Conservation (phyloP, 2,329 filamentous ascomycete genomes). For the Alternaria solani region DNA sequence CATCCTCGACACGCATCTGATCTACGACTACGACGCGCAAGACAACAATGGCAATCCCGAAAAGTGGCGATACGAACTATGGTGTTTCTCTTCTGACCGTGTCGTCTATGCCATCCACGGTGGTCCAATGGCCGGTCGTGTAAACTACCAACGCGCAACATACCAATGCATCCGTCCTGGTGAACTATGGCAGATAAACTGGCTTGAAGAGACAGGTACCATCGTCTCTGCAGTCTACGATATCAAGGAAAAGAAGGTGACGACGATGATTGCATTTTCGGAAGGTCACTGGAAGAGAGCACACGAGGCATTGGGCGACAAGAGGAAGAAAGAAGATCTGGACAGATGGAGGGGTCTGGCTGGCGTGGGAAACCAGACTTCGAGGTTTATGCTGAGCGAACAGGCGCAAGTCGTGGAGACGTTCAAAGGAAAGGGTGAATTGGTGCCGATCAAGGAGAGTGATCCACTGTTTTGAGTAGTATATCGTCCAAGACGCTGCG, state of each 20-base stretch:
- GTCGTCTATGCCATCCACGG: slow-evolving; percentile 68
- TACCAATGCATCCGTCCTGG: slow-evolving; percentile 67
- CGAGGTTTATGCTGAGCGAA: slow-evolving; percentile 62
- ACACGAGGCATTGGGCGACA: slow-evolving; percentile 63
- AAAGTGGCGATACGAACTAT: slow-evolving; percentile 69
- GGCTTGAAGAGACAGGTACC: slow-evolving; percentile 68
- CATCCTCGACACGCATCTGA: slow-evolving; percentile 62
- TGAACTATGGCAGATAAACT: slow-evolving; percentile 68
- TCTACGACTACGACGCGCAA: slow-evolving; percentile 65
- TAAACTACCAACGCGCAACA: slow-evolving; percentile 62
- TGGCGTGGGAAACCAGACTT: slow-evolving; percentile 59
- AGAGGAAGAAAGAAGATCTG: slow-evolving; percentile 61
- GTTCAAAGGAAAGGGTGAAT: slow-evolving; percentile 59
- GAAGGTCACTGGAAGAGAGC: slow-evolving; percentile 64
- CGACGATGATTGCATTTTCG: slow-evolving; percentile 63
- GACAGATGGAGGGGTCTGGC: slow-evolving; percentile 61
- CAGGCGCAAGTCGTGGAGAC: slow-evolving; percentile 62
- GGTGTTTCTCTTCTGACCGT: slow-evolving; percentile 64
- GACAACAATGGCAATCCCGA: slow-evolving; percentile 60
- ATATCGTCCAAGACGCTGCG: not conserved
- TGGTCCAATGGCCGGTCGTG: slow-evolving; percentile 61
- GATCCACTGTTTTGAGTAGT: slow-evolving; percentile 28
- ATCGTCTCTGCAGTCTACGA: slow-evolving; percentile 65
- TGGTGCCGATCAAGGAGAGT: slow-evolving; percentile 55
- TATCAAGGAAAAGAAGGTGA: slow-evolving; percentile 59